These are phyloP conservation scores for Aspergillus cejpii DNA, from an alignment of 2,329 filamentous ascomycete species.

Conservation along the genomic window DNA sequence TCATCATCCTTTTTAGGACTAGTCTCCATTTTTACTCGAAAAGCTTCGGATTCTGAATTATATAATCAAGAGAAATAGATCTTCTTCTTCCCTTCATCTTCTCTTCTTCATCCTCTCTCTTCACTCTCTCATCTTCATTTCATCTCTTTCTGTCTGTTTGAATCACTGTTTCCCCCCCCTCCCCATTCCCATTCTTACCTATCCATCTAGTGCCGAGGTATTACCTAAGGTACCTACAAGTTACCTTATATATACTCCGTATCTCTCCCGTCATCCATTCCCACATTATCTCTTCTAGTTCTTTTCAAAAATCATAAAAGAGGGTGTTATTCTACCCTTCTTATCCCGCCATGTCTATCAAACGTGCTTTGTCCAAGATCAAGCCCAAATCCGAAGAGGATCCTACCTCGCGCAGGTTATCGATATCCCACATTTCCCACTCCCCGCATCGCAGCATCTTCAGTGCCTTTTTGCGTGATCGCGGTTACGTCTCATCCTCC, in stretches of 20 bases:
- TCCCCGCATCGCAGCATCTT: constrained; percentile 39
- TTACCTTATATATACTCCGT: too few species aligned
- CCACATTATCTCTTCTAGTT: too few species aligned
- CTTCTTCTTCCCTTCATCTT: constrained; percentile 3
- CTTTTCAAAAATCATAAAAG: background rate
- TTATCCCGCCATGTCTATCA: constrained; percentile 46
- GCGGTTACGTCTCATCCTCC: constrained; percentile 39
- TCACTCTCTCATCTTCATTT: too few species aligned
- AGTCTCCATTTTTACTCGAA: too few species aligned
- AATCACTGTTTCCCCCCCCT: background rate
- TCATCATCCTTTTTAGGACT: too few species aligned
- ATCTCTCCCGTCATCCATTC: too few species aligned
- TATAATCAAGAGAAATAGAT: too few species aligned
- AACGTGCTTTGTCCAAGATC: constrained; percentile 40
- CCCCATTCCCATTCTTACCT: too few species aligned
- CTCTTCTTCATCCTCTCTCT: constrained; percentile 1
- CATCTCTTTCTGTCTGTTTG: background rate
- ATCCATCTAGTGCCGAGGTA: too few species aligned
- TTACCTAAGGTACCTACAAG: too few species aligned
- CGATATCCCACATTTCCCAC: constrained; percentile 13
- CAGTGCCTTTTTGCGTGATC: constrained; percentile 37
- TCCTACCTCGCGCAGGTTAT: constrained; percentile 11
- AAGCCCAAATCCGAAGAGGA: constrained; percentile 25
- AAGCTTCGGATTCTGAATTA: too few species aligned
- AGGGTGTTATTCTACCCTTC: too few species aligned